Evolutionary conservation across 2,329 filamentous ascomycete species (phyloP), one percentile per base, ranked within the genome.

Genomic region (Zasmidium citrigriseum): DNA sequence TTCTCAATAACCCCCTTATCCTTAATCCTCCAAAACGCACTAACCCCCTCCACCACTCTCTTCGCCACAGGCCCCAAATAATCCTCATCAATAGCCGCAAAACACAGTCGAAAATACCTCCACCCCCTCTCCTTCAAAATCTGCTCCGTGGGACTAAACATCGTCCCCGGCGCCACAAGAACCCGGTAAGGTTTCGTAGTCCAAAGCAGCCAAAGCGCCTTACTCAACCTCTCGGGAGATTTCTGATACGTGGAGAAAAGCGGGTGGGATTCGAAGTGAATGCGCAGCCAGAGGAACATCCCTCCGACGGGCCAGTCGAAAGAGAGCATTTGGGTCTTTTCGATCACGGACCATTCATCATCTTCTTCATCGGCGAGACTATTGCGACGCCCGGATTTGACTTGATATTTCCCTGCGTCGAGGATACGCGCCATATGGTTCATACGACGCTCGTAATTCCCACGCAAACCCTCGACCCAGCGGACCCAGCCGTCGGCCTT

Each of bases 271-370:
- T 88, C 83, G 67, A 92, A 89, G 70, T 86, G 82, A 60, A 95
- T 76, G 56, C 84, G 82, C 2, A 96, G 68, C 93, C 93, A 97
- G 56, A 96, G 76, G 73, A 96, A 97, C 92, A 97, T 97, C 70
- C 93, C 93, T 34, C 88, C 93, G 24, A 89, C 84, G 1, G 93
- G 92, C 82, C 89, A 91, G 65, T 83, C 76, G 70, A 96, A 96
- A 47, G 87, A 84, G 73, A 88, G 90, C 65, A 96, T 83, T 60
- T 83, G 81, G 1, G 84, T 88, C 76, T 89, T 92, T 68, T 87
- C 86, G 48, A 96, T 82, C 59, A 93, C 83, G 59, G 87, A 84
- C 87, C 90, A 95, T 58, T 89, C 89, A 44, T 83, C 76, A 34
- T 55, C 67, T 20, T 67, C 64, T 41, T 64, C 60, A 46, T 57